Evolutionary conservation across 2,329 filamentous ascomycete genomes (phyloP), one percentile per base, ranked within the genome.

Genomic region (Ceratocystis huliohia): DNA sequence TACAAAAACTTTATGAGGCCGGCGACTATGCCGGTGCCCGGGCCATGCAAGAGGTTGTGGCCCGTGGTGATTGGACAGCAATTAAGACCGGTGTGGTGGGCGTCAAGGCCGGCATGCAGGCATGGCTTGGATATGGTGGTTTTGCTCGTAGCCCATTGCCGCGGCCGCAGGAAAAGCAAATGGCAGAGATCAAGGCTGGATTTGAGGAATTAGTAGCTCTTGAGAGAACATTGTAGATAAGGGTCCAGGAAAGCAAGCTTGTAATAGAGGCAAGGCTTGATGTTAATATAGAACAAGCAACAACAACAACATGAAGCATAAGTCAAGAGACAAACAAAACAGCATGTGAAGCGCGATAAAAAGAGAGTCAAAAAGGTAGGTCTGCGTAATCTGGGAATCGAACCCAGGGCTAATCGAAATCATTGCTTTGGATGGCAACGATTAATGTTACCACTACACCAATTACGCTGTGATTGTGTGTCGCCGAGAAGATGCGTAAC

Each of bases 71-170:
- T 74, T 76, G 82, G 78, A 69, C 76, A 56, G 78, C 77, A 65
- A 80, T 80, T 69, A 74, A 75, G 71, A 78, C 76, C n/a, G 78
- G 78, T 3, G 80, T 80, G 69, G 77, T 78, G 3, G 78, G 78
- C 41, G 78, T 80, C 67, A 80, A 80, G 73, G 76, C 76, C 41
- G 77, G 77, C 5, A 72, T 80, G 71, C 75, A 74, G 28, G 73
- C 75, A 68, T 78, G 77, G 70, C 71, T 74, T 56, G 74, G 75
- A 30, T 75, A 76, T 63, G 76, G 74, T 17, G 75, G 76, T 28
- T 74, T 74, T 69, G 77, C 77, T 15, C 69, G 78, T 66, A 71
- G 72, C 68, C 78, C 78, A 22, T 78, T 78, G 68, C 69, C 71
- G 56, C 68, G 72, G 57, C 76, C 75, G 6, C 71, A 72, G 37